phyloP scores from a whole-genome alignment of 1,139 yeast genomes.

The Casaregolazyma suthepensis region DNA sequence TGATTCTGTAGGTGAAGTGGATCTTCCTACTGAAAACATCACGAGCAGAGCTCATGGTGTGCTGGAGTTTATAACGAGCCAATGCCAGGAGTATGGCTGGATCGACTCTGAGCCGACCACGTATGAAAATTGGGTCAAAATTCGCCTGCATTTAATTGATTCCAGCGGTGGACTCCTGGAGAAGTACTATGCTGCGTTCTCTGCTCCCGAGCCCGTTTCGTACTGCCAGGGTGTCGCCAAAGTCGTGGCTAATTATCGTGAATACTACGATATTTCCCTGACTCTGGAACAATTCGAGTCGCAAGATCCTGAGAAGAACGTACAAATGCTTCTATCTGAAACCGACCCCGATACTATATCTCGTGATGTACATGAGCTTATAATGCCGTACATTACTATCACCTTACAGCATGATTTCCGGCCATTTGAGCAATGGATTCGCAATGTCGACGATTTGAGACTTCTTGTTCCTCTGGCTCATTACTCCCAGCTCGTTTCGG shows the following conservation, averaged over 20 bases:
- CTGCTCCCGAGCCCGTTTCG: slow-evolving; percentile 14
- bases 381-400: slow-evolving; percentile 19
- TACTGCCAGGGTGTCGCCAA: slow-evolving; percentile 24
- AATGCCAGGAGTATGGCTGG: slow-evolving; percentile 18
- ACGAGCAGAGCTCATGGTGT: slow-evolving; percentile 14
- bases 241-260: slow-evolving; percentile 20
- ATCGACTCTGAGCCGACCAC: background rate
- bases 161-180: slow-evolving; percentile 17
- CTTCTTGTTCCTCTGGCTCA: slow-evolving; percentile 11
- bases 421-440: slow-evolving; percentile 19
- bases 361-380: slow-evolving; percentile 21
- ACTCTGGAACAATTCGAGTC: slow-evolving; percentile 19
- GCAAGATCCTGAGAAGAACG: slow-evolving; percentile 10
- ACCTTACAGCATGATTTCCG: slow-evolving; percentile 12
- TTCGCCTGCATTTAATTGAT: slow-evolving; percentile 22
- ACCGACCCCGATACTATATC: slow-evolving; percentile 17
- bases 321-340: slow-evolving; percentile 15
- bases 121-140: slow-evolving; percentile 21
- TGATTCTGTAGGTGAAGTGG: background rate
- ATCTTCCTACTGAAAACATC: slow-evolving; percentile 14
- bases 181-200: slow-evolving; percentile 10
- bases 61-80: slow-evolving; percentile 12
- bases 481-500: slow-evolving; percentile 8
- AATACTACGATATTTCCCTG: slow-evolving; percentile 6
- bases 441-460: slow-evolving; percentile 3